Base-by-base conservation (phyloP, 495 filamentous ascomycete genomes). In the Lasiosphaeriaceae sp. region DNA sequence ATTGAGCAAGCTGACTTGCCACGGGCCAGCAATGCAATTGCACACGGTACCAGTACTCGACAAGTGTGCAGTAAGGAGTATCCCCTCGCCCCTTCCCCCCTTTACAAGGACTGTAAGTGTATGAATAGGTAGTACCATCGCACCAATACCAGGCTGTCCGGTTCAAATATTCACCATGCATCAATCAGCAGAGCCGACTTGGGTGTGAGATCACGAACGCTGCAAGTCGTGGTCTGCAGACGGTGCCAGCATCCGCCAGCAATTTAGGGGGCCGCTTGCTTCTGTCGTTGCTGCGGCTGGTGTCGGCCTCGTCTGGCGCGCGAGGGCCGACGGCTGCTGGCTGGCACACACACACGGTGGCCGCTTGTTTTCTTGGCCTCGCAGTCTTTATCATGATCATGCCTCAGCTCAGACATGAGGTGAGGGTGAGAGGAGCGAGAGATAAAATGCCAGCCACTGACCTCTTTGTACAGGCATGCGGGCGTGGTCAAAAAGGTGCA, bases 401-500 rank as follows among this genome's bases (percentile, higher is more conserved):
- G 39, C 14, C 39, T 17, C 12, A n/a, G n/a, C 39, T 2, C 39
- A 43, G n/a, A 12, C 39, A 17, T 11, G 39, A n/a, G n/a, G 39
- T 4, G 23, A 22, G 14, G 31, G 23, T 2, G 23, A 26, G 47
- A 4, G 14, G 26, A 23, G 24, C 14, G 16, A 34, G 26, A 24
- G 47, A 49, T 12, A 11, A 17, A n/a, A 29, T 23, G 21, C 6
- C 31, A 24, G 8, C 31, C 31, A 24, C 49, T 51, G 31, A 23
- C 49, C n/a, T 41, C 48, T 39, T 44, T 50, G 43, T 47, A 31
- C 26, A 31, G 3, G 35, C 53, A 62, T 64, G 60, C 57, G 43
- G 53, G 60, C 20, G 47, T 41, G 48, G 34, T 61, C 51, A 9
- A 57, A 59, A 63, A 49, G 54, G 61, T 60, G 54, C 58, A 52